Conservation (phyloP, 2,329 filamentous ascomycete genomes). For the Ciborinia camelliae region DNA sequence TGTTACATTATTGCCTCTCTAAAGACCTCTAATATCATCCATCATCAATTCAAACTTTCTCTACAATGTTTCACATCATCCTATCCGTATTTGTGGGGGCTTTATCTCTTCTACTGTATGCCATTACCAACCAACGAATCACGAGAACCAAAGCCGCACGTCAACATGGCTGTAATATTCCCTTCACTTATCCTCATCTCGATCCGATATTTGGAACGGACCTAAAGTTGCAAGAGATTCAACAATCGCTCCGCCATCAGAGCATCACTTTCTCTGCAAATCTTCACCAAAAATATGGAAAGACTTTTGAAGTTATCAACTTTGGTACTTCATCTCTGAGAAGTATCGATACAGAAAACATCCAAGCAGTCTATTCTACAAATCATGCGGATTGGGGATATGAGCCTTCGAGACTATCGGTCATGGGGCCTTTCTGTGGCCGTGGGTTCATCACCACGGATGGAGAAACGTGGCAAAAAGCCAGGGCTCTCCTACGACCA, state of each 20-base stretch:
- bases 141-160: no score
- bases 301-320: background rate
- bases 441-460: constrained; percentile 8
- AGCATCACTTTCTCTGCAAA: background rate
- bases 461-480: background rate
- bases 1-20: no score
- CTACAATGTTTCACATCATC: no score
- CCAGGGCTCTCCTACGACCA: background rate
- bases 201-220: constrained; percentile 12
- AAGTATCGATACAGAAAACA: constrained; percentile 5
- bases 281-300: constrained; percentile 2
- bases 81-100: no score
- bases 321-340: background rate
- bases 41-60: no score
- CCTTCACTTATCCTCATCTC: constrained; percentile 14
- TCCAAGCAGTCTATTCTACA: background rate
- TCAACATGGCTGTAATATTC: no score
- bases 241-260: background rate
- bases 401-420: constrained; percentile 1
- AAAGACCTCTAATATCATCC: no score
- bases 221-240: constrained; percentile 7
- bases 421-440: constrained; percentile 12
- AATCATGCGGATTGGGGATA: constrained; percentile 10
- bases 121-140: no score
- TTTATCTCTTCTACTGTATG: no score